Conservation (phyloP, 1,284 basidiomycete species). For the Mycosarcoma mackinlayi region DNA sequence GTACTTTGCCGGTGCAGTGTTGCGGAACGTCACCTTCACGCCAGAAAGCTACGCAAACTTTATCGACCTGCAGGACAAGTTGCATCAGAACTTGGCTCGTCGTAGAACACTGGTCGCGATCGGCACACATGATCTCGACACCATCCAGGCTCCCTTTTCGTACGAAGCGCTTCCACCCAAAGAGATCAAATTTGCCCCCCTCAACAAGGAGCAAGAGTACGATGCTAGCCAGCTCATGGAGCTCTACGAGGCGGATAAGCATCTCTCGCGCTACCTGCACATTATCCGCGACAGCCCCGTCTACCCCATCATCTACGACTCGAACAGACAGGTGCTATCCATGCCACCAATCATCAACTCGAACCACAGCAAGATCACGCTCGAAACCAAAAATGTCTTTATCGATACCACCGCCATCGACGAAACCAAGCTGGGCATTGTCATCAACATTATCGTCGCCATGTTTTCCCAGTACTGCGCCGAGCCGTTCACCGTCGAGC, state of each 20-base stretch:
- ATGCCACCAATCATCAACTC: conserved; percentile 87
- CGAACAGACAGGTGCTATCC: conserved; percentile 84
- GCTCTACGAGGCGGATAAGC: conserved; percentile 84
- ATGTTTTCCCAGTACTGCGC: conserved; percentile 98
- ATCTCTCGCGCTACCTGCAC: conserved; percentile 86
- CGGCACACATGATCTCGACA: conserved; percentile 96
- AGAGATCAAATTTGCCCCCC: conserved; percentile 87
- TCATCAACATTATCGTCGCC: conserved; percentile 89
- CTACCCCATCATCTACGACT: conserved; percentile 97
- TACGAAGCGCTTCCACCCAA: conserved; percentile 90
- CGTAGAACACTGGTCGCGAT: conserved; percentile 92
- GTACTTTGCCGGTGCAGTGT: conserved; percentile 87
- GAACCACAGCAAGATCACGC: conserved; percentile 87
- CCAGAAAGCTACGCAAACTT: conserved; percentile 91
- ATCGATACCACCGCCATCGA: conserved; percentile 98
- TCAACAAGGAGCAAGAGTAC: conserved; percentile 79
- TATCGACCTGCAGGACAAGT: conserved; percentile 95
- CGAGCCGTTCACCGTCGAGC: conserved; percentile 77
- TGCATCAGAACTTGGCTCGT: conserved; percentile 95
- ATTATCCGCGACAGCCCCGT: conserved; percentile 95
- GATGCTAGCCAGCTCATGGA: conserved; percentile 70
- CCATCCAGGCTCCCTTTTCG: conserved; percentile 83
- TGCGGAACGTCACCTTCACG: conserved; percentile 89
- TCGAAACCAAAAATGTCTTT: conserved; percentile 93
- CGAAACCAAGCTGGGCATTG: conserved; percentile 93